Evolutionary conservation across 495 filamentous ascomycete species (phyloP).

Genomic region (Parathielavia hyrcaniae): DNA sequence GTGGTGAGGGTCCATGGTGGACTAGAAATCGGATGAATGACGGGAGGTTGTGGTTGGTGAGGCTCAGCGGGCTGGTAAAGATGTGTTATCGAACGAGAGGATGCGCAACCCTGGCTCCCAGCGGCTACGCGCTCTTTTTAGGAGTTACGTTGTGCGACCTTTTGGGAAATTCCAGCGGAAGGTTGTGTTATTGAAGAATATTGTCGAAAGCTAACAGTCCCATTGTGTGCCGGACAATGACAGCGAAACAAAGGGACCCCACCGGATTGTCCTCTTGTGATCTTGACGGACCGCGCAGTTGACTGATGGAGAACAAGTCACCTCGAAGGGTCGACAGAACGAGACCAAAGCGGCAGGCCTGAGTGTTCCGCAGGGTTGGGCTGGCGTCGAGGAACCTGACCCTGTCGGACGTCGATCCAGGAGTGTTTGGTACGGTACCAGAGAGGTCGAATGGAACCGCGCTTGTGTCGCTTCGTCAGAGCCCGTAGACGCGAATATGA

Average conservation of each 20-base stretch:
- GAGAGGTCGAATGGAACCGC: no score
- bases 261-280: slow-evolving; percentile 7
- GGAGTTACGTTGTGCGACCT: background rate
- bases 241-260: background rate
- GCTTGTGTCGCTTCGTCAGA: no score
- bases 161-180: background rate
- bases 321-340: slow-evolving; percentile 1
- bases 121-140: background rate
- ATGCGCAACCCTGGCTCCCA: background rate
- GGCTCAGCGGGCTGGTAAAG: background rate
- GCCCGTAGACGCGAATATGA: background rate
- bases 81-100: background rate
- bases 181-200: slow-evolving; percentile 9
- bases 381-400: slow-evolving; percentile 1
- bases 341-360: slow-evolving; percentile 12
- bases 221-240: slow-evolving; percentile 16
- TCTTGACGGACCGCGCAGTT: background rate
- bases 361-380: background rate
- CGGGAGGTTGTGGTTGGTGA: background rate
- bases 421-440: background rate
- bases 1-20: slow-evolving; percentile 25
- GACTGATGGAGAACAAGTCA: background rate
- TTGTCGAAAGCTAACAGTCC: slow-evolving; percentile 5
- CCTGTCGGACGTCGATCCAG: slow-evolving; percentile 1
- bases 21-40: background rate